Percentiles rank a stretch among this genome's conserved stretches.
Evolutionary conservation across 495 filamentous ascomycete genomes (phyloP).

Genomic region (Neurospora sp.): DNA sequence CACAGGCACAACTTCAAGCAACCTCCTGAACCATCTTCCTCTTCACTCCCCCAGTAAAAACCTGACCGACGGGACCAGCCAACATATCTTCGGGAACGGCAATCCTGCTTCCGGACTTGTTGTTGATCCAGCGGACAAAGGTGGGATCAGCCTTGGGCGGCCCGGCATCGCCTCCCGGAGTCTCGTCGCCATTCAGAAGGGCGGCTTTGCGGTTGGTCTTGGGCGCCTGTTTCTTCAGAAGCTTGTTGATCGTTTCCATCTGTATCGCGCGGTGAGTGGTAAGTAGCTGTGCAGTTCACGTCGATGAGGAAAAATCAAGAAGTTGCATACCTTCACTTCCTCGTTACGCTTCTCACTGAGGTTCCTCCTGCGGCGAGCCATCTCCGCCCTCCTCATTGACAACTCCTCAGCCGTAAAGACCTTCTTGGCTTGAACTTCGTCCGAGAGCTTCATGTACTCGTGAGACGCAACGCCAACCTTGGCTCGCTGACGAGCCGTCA

Average conservation of each 20-base stretch:
- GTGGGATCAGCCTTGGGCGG: constrained; percentile 50
- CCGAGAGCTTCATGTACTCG: constrained; percentile 66
- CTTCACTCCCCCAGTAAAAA: constrained; percentile 37
- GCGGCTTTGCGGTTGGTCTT: constrained; percentile 55
- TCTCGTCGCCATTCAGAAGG: constrained; percentile 39
- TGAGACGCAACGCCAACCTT: constrained; percentile 53
- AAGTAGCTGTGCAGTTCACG: background rate
- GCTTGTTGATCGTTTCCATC: constrained; percentile 98
- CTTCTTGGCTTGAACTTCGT: constrained; percentile 90
- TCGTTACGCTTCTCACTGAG: constrained; percentile 97
- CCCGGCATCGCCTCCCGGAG: constrained; percentile 30
- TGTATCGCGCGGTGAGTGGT: constrained; percentile 15
- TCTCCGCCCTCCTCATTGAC: constrained; percentile 89
- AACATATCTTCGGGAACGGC: constrained; percentile 80
- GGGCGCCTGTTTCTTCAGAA: constrained; percentile 90
- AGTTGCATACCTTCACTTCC: constrained; percentile 75
- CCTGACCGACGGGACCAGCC: constrained; percentile 51
- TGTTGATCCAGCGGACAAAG: constrained; percentile 73
- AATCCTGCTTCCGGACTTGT: constrained; percentile 53
- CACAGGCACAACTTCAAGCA: too few relatives aligned
- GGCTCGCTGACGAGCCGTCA: constrained; percentile 80
- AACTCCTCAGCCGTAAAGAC: constrained; percentile 88
- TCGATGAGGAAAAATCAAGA: background rate
- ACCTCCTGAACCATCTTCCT: constrained; percentile 39
- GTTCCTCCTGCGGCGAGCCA: constrained; percentile 90